A percentile compares a stretch with the other conserved stretches of the same genome.
phyloP scores from a whole-genome alignment of 805 yeast genomes.

The Ogataea ganodermae region DNA sequence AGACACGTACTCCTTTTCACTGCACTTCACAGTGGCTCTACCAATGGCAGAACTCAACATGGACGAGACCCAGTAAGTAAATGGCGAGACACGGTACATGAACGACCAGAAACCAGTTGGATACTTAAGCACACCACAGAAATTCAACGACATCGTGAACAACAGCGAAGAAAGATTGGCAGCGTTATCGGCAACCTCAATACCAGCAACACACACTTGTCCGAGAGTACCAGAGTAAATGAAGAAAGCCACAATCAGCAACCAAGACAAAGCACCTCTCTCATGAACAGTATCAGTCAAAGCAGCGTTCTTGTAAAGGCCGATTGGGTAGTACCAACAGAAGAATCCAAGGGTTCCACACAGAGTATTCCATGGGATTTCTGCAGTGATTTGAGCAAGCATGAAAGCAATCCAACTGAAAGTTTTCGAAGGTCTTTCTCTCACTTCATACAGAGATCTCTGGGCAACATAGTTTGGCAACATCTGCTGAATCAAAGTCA shows the following conservation, averaged over 20 bases:
- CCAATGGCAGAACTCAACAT: conserved; percentile 58
- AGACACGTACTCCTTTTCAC: conserved; percentile 46
- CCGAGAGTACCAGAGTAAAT: conserved; percentile 60
- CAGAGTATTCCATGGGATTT: conserved; percentile 62
- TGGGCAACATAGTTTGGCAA: conserved; percentile 62
- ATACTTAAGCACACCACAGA: conserved; percentile 76
- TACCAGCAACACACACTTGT: conserved; percentile 58
- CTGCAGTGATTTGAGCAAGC: conserved; percentile 61
- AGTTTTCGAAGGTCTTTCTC: conserved; percentile 74
- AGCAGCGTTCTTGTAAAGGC: conserved; percentile 61
- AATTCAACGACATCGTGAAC: conserved; percentile 63
- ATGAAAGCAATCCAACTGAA: conserved; percentile 68
- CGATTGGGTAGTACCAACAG: conserved; percentile 73
- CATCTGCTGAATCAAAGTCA: conserved; percentile 61
- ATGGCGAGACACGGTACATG: conserved; percentile 74
- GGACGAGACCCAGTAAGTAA: conserved; percentile 64
- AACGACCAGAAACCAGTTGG: conserved; percentile 73
- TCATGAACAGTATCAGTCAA: conserved; percentile 46
- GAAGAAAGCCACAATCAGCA: conserved; percentile 46
- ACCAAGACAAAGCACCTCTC: conserved; percentile 57
- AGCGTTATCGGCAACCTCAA: conserved; percentile 60
- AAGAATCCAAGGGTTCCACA: conserved; percentile 65
- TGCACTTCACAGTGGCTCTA: conserved; percentile 48
- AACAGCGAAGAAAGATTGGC: conserved; percentile 59
- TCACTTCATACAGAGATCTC: conserved; percentile 67